These are phyloP conservation scores for Boletus insuetus DNA, from an alignment of 768 basidiomycete species.

Conservation along the genomic window DNA sequence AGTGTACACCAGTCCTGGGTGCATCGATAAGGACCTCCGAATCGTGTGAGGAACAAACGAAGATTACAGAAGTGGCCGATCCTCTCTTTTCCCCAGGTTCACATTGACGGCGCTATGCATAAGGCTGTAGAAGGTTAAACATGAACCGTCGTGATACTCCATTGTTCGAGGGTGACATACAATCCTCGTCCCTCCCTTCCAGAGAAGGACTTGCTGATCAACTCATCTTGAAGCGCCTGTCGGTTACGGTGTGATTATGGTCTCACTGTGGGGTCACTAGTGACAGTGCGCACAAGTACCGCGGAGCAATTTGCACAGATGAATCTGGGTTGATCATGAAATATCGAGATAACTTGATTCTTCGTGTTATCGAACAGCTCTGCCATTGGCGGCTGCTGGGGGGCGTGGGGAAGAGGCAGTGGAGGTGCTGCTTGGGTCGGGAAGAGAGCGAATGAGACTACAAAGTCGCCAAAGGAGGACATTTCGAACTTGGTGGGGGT, in stretches of 20 bases:
- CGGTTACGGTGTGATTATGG: background rate
- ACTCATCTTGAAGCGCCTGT: constrained; percentile 78
- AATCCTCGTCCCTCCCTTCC: constrained; percentile 81
- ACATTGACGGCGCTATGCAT: constrained; percentile 78
- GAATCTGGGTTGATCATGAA: constrained; percentile 64
- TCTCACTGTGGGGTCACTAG: background rate
- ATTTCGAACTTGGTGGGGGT: constrained; percentile 6
- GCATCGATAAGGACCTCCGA: constrained; percentile 1
- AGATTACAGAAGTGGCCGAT: constrained; percentile 65
- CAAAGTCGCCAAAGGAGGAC: constrained; percentile 22
- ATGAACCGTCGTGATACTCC: background rate
- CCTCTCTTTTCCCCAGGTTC: constrained; percentile 69
- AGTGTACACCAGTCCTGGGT: constrained; percentile 72
- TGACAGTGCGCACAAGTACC: constrained; percentile 52
- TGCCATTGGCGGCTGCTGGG: constrained; percentile 11
- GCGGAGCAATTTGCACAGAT: constrained; percentile 69
- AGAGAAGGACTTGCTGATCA: constrained; percentile 83
- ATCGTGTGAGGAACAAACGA: constrained; percentile 2
- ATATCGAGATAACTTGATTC: constrained; percentile 58
- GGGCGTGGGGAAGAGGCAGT: background rate
- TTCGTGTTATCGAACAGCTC: constrained; percentile 43
- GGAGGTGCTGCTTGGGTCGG: background rate
- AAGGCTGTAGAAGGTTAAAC: constrained; percentile 42
- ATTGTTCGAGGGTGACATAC: constrained; percentile 40
- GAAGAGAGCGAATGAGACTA: constrained; percentile 15